These are phyloP conservation scores for Sclerotinia sclerotiorum DNA, from an alignment of 2,329 filamentous ascomycete genomes.

Conservation along the genomic window DNA sequence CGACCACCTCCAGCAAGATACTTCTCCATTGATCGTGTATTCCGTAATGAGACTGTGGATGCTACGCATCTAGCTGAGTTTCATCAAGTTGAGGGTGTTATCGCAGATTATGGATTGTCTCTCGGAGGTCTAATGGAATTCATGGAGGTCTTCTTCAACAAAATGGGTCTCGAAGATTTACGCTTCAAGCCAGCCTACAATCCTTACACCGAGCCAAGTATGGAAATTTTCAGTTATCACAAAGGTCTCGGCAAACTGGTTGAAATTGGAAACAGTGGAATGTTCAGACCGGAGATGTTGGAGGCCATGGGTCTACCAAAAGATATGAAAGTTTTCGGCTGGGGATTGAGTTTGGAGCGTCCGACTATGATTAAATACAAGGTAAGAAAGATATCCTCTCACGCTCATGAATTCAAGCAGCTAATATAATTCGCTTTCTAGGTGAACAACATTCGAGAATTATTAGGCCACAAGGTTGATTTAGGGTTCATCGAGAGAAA, in stretches of 20 bases:
- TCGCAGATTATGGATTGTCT: constrained; percentile 92
- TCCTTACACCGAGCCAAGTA: constrained; percentile 90
- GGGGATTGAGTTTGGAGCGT: constrained; percentile 85
- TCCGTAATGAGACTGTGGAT: constrained; percentile 96
- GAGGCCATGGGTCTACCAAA: constrained; percentile 91
- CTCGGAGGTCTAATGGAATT: constrained; percentile 91
- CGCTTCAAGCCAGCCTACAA: constrained; percentile 98
- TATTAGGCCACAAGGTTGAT: constrained; percentile 90
- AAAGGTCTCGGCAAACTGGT: constrained; percentile 85
- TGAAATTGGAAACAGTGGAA: constrained; percentile 96
- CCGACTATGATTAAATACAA: constrained; percentile 72
- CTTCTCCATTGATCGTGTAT: constrained; percentile 98
- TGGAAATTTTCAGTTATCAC: constrained; percentile 98
- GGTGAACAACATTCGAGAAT: constrained; percentile 55
- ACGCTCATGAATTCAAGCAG: no score
- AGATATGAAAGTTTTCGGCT: constrained; percentile 91
- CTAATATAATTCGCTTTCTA: constrained; percentile 38
- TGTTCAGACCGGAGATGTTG: constrained; percentile 98
- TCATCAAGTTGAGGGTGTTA: constrained; percentile 97
- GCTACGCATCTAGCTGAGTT: constrained; percentile 97
- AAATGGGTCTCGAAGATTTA: constrained; percentile 86
- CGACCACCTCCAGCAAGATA: constrained; percentile 73
- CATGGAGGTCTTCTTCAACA: constrained; percentile 92
- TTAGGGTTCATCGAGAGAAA: constrained; percentile 89
- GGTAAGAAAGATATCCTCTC: constrained; percentile 28